Evolutionary conservation across 192 early-diverging fungal genomes (phyloP), one percentile per base, ranked within the genome.

Genomic region (Linnemannia elongata): DNA sequence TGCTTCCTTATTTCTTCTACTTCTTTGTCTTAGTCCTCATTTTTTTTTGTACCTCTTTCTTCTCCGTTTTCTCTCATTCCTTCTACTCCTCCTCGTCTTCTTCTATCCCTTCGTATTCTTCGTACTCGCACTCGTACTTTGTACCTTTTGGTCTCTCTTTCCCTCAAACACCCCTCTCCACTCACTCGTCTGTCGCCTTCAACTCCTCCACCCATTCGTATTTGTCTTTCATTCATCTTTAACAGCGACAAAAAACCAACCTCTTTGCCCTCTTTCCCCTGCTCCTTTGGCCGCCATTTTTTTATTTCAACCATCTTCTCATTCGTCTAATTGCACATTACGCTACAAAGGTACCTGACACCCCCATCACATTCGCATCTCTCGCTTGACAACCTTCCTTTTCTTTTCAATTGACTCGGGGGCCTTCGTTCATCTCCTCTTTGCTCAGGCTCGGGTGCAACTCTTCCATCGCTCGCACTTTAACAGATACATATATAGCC

Each of bases 271-370:
- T 4, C 30, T 15, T 33, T 33, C 60, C 27, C 33, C 2, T 12
- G 3, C 12, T 66, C 60, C 27, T 66, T 66, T 27, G n/a, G 7
- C 55, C 27, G 18, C 47, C 47, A 20, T 49, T 49, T 45, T 7
- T 3, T 22, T 22, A 20, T 4, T 20, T 52, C 47, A 20, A 5
- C 17, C 47, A 52, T 33, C 30, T 66, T 30, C 60, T 57, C 30
- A 30, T 33, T 66, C 10, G n/a, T 27, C 27, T 66, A 33, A 66
- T 17, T 66, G 60, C 60, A 66, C 60, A 66, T 24, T 66, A 66
- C 60, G 30, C 60, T 66, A 66, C 60, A 66, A 66, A 66, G 60
- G 60, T 66, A 66, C 60, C 27, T 66, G 33, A n/a, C n/a, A n/a
- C 10, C 60, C 55, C 22, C 6, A 57, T 27, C 0, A 6, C 7